Base-by-base conservation (phyloP, 1,139 yeast species). In the Saccharomyces hybrid region DNA sequence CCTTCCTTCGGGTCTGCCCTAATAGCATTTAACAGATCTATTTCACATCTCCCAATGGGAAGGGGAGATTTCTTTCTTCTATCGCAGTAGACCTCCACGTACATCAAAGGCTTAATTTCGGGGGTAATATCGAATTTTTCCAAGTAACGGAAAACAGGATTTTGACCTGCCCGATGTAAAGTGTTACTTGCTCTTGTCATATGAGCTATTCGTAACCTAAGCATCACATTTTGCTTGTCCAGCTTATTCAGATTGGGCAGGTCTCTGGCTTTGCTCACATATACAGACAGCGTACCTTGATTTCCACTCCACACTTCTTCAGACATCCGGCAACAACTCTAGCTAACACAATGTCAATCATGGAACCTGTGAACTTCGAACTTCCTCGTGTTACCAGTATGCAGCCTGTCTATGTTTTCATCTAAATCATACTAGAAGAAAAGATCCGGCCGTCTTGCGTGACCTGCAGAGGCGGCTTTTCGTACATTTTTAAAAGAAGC, bases 221-320 rank as follows among this genome's bases (percentile, higher is more conserved):
- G 86, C 71, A 87, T 89, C 0, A 97, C 97, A 58, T 88, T 85
- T 70, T 90, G 97, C 64, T 90, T 90, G 62, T 93, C 97, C 42
- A 89, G 74, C 56, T 84, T 87, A 48, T 93, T 76, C 58, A 91
- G 74, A 69, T 90, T 91, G 14, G 96, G 95, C 49, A 90, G 77
- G 67, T 90, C 93, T 63, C 80, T 81, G 2, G 86, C 88, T 55
- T 83, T 69, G 50, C 73, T 68, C 2, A 71, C 67, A 58, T 64
- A 83, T 12, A 71, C 72, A 38, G 67, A 77, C 69, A 58, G 75
- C 57, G 67, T 78, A 75, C 69, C 75, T 64, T 65, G 68, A 29
- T 60, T 65, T n/a, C 69, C 68, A 54, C 56, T 59, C 66, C 66
- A 63, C 26, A 61, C 54, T 50, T 61, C 64, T 24, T 59, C 58